Evolutionary conservation across 331 rosid species (phyloP).

Genomic region (Acacia pycnantha): DNA sequence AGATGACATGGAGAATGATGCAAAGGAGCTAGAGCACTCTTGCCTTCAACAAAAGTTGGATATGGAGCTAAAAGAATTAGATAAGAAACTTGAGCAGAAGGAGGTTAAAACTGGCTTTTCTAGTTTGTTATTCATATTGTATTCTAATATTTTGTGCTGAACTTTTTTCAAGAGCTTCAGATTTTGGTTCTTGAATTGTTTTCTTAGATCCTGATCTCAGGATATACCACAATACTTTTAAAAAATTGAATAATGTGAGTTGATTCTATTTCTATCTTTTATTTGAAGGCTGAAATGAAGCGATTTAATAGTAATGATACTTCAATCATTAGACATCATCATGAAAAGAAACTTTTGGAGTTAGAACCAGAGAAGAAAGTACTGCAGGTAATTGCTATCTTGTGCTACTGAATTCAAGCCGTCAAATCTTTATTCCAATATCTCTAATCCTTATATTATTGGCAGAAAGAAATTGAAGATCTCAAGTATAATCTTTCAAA

Average conservation of each 20-base stretch:
- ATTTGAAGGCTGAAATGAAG: slow-evolving; percentile 88
- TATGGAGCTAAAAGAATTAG: slow-evolving; percentile 86
- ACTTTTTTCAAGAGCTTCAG: not conserved
- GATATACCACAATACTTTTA: not conserved
- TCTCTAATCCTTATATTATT: too few relatives aligned
- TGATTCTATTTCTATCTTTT: slow-evolving; percentile 14
- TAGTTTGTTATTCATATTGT: not conserved
- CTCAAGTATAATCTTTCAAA: slow-evolving; percentile 60
- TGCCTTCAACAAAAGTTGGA: slow-evolving; percentile 86
- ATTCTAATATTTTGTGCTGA: not conserved
- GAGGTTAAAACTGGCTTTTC: slow-evolving; percentile 51
- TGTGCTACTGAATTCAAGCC: slow-evolving; percentile 16
- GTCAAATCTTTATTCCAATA: slow-evolving; percentile 19
- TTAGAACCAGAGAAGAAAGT: slow-evolving; percentile 82
- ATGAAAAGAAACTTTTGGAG: slow-evolving; percentile 88
- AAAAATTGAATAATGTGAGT: not conserved
- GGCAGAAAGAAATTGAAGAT: too few relatives aligned
- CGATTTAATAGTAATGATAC: slow-evolving; percentile 55
- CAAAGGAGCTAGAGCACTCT: slow-evolving; percentile 90
- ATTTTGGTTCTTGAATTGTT: too few relatives aligned
- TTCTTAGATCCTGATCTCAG: too few relatives aligned
- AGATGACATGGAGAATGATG: slow-evolving; percentile 57
- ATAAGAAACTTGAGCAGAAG: slow-evolving; percentile 87
- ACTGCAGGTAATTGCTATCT: slow-evolving; percentile 58
- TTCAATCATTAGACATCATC: slow-evolving; percentile 75